Evolutionary conservation across 495 filamentous ascomycete genomes (phyloP), one percentile per base, ranked within the genome.

Genomic region (Pyronema omphalodes): DNA sequence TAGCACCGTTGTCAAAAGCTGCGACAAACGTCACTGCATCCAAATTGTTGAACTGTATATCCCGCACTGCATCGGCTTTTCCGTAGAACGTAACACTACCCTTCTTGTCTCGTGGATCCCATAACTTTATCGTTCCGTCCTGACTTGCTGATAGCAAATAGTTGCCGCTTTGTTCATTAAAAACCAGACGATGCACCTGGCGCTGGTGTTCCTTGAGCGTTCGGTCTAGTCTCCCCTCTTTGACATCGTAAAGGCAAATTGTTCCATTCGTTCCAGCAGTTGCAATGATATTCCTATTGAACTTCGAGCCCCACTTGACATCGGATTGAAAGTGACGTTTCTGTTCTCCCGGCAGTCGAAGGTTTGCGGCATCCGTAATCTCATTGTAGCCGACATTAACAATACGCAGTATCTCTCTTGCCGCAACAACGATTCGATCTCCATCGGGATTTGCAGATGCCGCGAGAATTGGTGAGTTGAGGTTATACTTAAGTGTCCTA

Each of bases 181-280:
- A 85, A 41, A 86, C 87, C 37, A 98, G 72, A 57, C 80, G 80
- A 68, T 98, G 89, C 54, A 98, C 82, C 72, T 94, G 89, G 51
- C 93, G 83, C 54, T 74, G 77, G 67, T 95, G 93, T 64, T 94
- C 89, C 14, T 51, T 43, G 9, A 65, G 35, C 40, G 55, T 60
- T 1, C 62, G 51, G 12, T 62, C 62, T 43, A 65, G 33, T 45
- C 48, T 18, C 7, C 61, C 56, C 9, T 49, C 43, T 35, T 65
- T 65, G 7, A 53, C 55, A 52, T 64, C 61, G 59, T 84, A 82
- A 56, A 86, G 71, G 46, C 81, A 74, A 57, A 86, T 79, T 55
- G 80, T 81, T 47, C 82, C 82, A 67, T 81, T 83, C 46, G 78
- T 77, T 17, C 77, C 81, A 14, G 82, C 82, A 0, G 82, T 84